Conservation (phyloP, 2,329 filamentous ascomycete species). For the Neopestalotiopsis clavispora region DNA sequence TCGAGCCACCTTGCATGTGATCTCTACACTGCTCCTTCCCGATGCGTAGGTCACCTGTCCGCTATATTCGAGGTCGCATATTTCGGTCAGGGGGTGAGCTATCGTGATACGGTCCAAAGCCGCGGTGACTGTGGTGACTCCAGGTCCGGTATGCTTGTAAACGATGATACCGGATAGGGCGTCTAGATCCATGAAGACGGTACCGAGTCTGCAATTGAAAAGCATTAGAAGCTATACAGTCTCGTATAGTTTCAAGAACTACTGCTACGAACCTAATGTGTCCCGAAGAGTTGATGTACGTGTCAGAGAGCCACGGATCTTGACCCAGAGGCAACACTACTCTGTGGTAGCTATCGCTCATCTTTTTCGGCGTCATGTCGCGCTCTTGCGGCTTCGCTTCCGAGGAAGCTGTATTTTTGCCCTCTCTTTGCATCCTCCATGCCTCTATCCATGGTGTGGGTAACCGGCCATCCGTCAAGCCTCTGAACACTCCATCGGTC, state of each 20-base stretch:
- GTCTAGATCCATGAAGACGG: constrained; percentile 81
- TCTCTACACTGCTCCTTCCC: constrained; percentile 74
- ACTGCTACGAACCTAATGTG: constrained; percentile 64
- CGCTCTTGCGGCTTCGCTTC: constrained; percentile 44
- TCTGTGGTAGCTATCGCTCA: constrained; percentile 73
- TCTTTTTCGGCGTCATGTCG: constrained; percentile 68
- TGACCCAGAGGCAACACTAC: constrained; percentile 72
- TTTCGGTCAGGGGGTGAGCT: constrained; percentile 74
- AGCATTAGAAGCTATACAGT: not conserved
- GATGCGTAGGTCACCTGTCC: constrained; percentile 69
- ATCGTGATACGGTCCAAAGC: constrained; percentile 59
- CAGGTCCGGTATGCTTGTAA: constrained; percentile 68
- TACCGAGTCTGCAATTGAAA: constrained; percentile 59
- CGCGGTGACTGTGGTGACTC: constrained; percentile 55
- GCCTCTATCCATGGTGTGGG: constrained; percentile 73
- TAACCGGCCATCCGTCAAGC: constrained; percentile 38
- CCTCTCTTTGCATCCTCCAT: constrained; percentile 57
- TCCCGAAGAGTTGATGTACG: constrained; percentile 77
- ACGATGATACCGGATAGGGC: constrained; percentile 78
- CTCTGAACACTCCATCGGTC: constrained; percentile 44
- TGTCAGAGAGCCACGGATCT: constrained; percentile 79
- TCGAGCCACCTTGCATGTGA: constrained; percentile 75
- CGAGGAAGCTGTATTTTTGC: constrained; percentile 30
- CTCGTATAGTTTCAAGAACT: not conserved
- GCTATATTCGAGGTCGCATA: constrained; percentile 78